Evolutionary conservation across 2,329 filamentous ascomycete genomes (phyloP).

Genomic region (Cordyceps tenuipes): DNA sequence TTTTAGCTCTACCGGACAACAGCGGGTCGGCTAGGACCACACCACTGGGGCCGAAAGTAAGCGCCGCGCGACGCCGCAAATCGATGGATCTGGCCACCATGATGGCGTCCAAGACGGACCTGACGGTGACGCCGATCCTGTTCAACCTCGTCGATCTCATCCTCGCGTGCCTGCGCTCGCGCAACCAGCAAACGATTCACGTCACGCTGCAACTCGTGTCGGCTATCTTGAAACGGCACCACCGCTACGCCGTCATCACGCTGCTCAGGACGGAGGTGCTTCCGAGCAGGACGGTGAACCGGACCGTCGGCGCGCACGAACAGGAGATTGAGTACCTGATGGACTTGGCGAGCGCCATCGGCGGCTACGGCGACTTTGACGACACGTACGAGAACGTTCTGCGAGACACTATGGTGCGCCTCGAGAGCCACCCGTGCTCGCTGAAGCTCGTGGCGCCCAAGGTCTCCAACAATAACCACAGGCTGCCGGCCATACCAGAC

Average conservation of each 20-base stretch:
- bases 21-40: conserved; percentile 27
- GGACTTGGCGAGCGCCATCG: conserved; percentile 57
- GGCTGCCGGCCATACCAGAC: conserved; percentile 45
- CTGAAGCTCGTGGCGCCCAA: conserved; percentile 57
- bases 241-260: conserved; percentile 73
- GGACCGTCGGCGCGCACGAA: conserved; percentile 66
- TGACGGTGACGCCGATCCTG: conserved; percentile 68
- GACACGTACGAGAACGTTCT: conserved; percentile 64
- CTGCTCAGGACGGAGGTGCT: conserved; percentile 60
- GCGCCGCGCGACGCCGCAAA: conserved; percentile 70
- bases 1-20: conserved; percentile 70
- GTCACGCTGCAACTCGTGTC: conserved; percentile 84
- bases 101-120: conserved; percentile 65
- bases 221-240: conserved; percentile 78
- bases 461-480: conserved; percentile 46
- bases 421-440: conserved; percentile 69
- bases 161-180: conserved; percentile 73
- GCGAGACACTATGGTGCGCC: conserved; percentile 58
- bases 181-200: conserved; percentile 79
- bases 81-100: conserved; percentile 81
- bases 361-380: conserved; percentile 61
- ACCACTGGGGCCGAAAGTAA: conserved; percentile 44
- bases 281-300: conserved; percentile 43
- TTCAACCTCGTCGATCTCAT: conserved; percentile 93
- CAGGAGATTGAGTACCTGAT: conserved; percentile 67